phyloP scores from a whole-genome alignment of 1,139 yeast species.

The Protomyces gravidus region DNA sequence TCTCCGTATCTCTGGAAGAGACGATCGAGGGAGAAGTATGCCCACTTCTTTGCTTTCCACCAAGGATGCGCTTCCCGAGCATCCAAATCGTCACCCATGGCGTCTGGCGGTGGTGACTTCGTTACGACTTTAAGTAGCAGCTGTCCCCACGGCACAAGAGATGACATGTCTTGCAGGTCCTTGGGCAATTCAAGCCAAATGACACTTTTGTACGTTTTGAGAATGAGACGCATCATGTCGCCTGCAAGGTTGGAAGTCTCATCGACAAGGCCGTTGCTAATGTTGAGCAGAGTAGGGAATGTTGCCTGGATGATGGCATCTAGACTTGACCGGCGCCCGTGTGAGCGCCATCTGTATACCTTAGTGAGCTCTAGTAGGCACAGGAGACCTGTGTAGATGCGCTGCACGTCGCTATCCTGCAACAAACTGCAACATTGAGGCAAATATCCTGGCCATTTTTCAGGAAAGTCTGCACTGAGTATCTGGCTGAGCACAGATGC shows the following conservation, averaged over 20 bases:
- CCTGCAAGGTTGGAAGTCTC: conserved; percentile 52
- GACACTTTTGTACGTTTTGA: conserved; percentile 77
- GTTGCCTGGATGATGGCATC: conserved; percentile 60
- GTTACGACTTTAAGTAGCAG: conserved; percentile 68
- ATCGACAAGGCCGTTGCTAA: conserved; percentile 58
- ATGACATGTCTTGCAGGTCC: conserved; percentile 57
- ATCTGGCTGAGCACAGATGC: conserved; percentile 66
- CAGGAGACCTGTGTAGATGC: conserved; percentile 69
- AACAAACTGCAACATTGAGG: conserved; percentile 58
- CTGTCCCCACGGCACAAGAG: conserved; percentile 67
- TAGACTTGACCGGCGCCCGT: conserved; percentile 54
- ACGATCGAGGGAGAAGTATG: conserved; percentile 71
- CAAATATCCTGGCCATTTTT: conserved; percentile 64
- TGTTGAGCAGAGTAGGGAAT: conserved; percentile 63
- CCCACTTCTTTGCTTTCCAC: conserved; percentile 87
- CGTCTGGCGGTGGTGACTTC: conserved; percentile 53
- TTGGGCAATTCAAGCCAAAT: conserved; percentile 68
- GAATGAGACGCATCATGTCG: conserved; percentile 69
- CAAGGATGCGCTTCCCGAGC: conserved; percentile 52
- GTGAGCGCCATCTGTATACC: conserved; percentile 71
- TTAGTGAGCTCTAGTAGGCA: conserved; percentile 72
- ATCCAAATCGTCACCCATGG: conserved; percentile 47
- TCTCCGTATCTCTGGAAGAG: conserved; percentile 64
- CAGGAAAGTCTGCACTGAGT: conserved; percentile 65
- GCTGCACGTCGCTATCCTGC: conserved; percentile 47